Conservation (phyloP, 768 basidiomycete genomes). For the Phallus indusiatus region DNA sequence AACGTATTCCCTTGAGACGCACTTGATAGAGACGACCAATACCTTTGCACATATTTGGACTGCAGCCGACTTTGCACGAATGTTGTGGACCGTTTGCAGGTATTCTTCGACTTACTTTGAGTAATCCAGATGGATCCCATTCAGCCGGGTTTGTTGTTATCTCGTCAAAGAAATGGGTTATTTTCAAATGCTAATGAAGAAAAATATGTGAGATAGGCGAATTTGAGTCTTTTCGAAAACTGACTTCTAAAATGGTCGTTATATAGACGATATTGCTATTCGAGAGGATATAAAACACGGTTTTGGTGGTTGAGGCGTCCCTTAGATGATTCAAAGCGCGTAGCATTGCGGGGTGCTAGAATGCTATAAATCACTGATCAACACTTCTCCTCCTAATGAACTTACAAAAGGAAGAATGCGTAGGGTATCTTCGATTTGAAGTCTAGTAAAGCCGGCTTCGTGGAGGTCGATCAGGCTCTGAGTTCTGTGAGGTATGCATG, state of each 20-base stretch:
- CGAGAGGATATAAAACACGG: slow-evolving; percentile 83
- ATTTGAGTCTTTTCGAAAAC: not conserved
- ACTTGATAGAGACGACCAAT: not conserved
- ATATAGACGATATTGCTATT: slow-evolving; percentile 94
- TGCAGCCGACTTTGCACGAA: slow-evolving; percentile 77
- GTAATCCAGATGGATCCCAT: slow-evolving; percentile 61
- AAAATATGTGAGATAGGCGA: not conserved
- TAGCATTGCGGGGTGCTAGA: slow-evolving; percentile 92
- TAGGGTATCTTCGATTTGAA: slow-evolving; percentile 72
- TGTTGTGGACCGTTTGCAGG: slow-evolving; percentile 76
- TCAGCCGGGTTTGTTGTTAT: slow-evolving; percentile 90
- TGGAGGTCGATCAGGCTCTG: slow-evolving; percentile 64
- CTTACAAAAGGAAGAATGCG: slow-evolving; percentile 80
- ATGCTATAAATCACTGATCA: not conserved
- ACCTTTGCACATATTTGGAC: slow-evolving; percentile 98
- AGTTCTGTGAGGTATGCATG: slow-evolving; percentile 35
- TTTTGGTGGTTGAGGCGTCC: slow-evolving; percentile 45
- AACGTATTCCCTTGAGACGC: not conserved
- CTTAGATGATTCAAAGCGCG: slow-evolving; percentile 80
- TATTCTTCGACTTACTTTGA: slow-evolving; percentile 68
- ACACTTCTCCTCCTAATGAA: slow-evolving; percentile 8
- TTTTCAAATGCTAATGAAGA: not conserved
- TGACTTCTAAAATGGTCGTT: slow-evolving; percentile 74
- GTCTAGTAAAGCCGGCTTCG: slow-evolving; percentile 53
- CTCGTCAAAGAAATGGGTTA: slow-evolving; percentile 64